A percentile compares a stretch with the other conserved stretches of the same genome.
Conservation (phyloP, 257 asterid species). For the Jaltomata sinuosa region DNA sequence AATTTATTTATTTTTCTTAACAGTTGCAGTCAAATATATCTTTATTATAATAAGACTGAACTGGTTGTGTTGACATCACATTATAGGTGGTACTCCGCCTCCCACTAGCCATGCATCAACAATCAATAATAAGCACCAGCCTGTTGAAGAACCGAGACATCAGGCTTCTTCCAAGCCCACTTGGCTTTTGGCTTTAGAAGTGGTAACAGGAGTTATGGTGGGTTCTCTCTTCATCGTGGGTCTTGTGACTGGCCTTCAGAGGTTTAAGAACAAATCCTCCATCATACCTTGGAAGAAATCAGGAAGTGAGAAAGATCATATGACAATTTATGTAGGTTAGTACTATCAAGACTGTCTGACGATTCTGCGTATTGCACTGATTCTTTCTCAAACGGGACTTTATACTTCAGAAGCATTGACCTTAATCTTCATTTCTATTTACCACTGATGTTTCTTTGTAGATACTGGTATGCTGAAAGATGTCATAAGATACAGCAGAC, state of each 20-base stretch:
- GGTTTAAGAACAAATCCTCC: slow-evolving; percentile 57
- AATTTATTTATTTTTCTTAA: neutral
- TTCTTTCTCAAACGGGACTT: too few species aligned
- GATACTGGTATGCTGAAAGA: slow-evolving; percentile 72
- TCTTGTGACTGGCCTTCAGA: slow-evolving; percentile 45
- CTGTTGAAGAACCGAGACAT: slow-evolving; percentile 34
- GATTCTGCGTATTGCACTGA: too few species aligned
- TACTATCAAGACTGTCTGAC: too few species aligned
- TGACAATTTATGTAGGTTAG: slow-evolving; percentile 60
- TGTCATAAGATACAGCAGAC: slow-evolving; percentile 56
- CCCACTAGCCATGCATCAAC: slow-evolving; percentile 30
- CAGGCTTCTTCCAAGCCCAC: slow-evolving; percentile 44
- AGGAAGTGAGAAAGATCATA: slow-evolving; percentile 53
- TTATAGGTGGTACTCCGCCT: slow-evolving; percentile 31
- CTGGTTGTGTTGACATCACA: slow-evolving; percentile 1
- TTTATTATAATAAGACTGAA: neutral
- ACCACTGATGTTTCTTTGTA: slow-evolving; percentile 9
- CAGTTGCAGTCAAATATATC: neutral
- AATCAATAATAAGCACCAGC: slow-evolving; percentile 29
- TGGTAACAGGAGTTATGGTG: slow-evolving; percentile 65
- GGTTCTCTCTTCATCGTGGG: slow-evolving; percentile 54
- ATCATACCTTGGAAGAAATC: slow-evolving; percentile 91
- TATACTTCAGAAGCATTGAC: neutral
- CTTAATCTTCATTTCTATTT: neutral
- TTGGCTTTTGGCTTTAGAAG: slow-evolving; percentile 77